phyloP scores from a whole-genome alignment of 495 filamentous ascomycete species.

The Penicillium cataractarum region DNA sequence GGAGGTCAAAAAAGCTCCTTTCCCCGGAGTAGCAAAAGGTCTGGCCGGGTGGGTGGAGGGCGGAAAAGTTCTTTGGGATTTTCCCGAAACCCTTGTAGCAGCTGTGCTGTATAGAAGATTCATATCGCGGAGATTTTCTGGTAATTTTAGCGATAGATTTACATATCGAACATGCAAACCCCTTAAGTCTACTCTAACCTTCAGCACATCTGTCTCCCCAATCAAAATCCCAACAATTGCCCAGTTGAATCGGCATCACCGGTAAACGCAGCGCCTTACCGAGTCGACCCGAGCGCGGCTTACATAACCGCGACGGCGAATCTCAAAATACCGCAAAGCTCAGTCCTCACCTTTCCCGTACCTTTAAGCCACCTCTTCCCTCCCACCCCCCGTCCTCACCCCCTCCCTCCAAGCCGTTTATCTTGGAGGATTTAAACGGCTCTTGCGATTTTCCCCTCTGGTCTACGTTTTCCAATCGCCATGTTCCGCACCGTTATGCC shows the following conservation, averaged over 20 bases:
- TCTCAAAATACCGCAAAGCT: constrained; percentile 36
- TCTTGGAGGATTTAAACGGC: constrained; percentile 35
- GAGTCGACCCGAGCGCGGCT: constrained; percentile 31
- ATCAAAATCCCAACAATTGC: constrained; percentile 1
- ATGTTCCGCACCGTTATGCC: constrained; percentile 80
- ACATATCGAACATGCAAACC: neutral
- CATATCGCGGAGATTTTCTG: neutral
- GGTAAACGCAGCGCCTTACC: constrained; percentile 23
- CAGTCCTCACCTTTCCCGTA: constrained; percentile 38
- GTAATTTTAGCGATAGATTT: neutral
- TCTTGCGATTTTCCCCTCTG: constrained; percentile 28
- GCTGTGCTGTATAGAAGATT: neutral
- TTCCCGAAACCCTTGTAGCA: constrained; percentile 2
- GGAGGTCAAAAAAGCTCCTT: neutral
- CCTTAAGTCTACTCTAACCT: neutral
- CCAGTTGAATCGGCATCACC: constrained; percentile 1
- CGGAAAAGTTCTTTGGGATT: constrained; percentile 22
- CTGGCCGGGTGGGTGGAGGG: constrained; percentile 23
- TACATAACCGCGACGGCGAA: constrained; percentile 29
- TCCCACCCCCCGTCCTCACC: constrained; percentile 21
- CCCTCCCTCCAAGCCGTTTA: constrained; percentile 29
- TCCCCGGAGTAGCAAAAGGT: constrained; percentile 17
- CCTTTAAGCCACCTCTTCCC: constrained; percentile 29
- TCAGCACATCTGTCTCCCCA: neutral
- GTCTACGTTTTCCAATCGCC: constrained; percentile 35